Conservation (phyloP, 768 basidiomycete species). For the Kwoniella dendrophila region DNA sequence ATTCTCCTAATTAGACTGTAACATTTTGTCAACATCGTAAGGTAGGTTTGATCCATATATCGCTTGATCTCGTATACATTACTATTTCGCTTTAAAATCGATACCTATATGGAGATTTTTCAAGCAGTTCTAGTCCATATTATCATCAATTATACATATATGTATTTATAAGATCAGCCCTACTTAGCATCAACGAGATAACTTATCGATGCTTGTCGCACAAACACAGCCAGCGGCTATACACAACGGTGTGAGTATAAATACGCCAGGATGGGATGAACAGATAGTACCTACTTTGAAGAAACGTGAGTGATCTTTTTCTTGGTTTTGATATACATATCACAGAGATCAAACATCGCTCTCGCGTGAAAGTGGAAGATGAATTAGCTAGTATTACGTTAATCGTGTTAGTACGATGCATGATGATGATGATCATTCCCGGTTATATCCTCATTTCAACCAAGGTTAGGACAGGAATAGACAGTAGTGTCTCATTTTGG, state of each 20-base stretch:
- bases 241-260: neutral
- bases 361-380: neutral
- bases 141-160: no score
- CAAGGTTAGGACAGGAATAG: no score
- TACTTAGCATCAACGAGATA: neutral
- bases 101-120: no score
- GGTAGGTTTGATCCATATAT: no score
- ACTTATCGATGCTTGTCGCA: constrained; percentile 7
- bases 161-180: no score
- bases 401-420: neutral
- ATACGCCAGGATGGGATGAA: constrained; percentile 30
- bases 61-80: no score
- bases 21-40: no score
- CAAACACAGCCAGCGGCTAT: neutral
- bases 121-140: neutral
- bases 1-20: no score
- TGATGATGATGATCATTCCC: neutral
- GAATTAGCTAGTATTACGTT: neutral
- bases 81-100: no score
- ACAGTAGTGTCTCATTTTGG: neutral
- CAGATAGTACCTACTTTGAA: constrained; percentile 41
- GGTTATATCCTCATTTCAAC: no score
- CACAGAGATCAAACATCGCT: neutral
- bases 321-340: neutral
- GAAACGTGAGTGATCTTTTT: constrained; percentile 29